Evolutionary conservation across 495 filamentous ascomycete genomes (phyloP).

Genomic region (Oidiodendron maius): DNA sequence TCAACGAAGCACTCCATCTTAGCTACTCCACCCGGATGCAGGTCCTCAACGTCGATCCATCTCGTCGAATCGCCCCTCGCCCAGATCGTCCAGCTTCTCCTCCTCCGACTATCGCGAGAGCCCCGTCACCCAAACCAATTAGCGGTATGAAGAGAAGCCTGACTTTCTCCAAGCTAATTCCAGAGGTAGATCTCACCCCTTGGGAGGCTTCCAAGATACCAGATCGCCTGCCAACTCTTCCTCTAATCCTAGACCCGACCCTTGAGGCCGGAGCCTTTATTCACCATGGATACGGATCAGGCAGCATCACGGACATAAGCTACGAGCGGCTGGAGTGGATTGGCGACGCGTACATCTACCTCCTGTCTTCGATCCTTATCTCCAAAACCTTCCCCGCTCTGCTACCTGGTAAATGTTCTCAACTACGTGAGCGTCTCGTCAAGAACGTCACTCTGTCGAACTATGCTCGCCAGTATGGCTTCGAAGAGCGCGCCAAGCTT

Average conservation of each 20-base stretch:
- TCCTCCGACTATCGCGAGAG: background rate
- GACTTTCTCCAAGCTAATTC: slow-evolving; percentile 12
- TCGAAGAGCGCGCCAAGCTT: slow-evolving; percentile 54
- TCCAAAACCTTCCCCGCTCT: slow-evolving; percentile 55
- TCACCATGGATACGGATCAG: slow-evolving; percentile 45
- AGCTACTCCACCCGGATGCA: background rate
- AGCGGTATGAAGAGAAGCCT: background rate
- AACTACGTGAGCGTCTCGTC: slow-evolving; percentile 62
- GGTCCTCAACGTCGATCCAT: background rate
- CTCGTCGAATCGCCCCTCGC: background rate
- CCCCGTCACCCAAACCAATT: background rate
- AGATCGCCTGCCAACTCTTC: slow-evolving; percentile 45
- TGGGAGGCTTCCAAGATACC: slow-evolving; percentile 38
- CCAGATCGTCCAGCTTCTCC: background rate
- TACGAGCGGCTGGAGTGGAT: slow-evolving; percentile 74
- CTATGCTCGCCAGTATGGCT: slow-evolving; percentile 60
- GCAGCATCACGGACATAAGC: slow-evolving; percentile 28
- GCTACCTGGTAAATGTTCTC: slow-evolving; percentile 52
- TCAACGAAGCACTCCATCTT: slow-evolving; percentile 11
- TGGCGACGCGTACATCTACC: slow-evolving; percentile 69
- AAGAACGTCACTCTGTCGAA: slow-evolving; percentile 68
- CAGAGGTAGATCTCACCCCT: slow-evolving; percentile 24
- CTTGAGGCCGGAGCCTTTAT: slow-evolving; percentile 62
- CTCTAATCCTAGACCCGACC: slow-evolving; percentile 47
- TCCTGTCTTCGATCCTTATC: slow-evolving; percentile 60